These are phyloP conservation scores for Teratosphaeria viscida DNA, from an alignment of 2,329 filamentous ascomycete genomes.

Conservation along the genomic window DNA sequence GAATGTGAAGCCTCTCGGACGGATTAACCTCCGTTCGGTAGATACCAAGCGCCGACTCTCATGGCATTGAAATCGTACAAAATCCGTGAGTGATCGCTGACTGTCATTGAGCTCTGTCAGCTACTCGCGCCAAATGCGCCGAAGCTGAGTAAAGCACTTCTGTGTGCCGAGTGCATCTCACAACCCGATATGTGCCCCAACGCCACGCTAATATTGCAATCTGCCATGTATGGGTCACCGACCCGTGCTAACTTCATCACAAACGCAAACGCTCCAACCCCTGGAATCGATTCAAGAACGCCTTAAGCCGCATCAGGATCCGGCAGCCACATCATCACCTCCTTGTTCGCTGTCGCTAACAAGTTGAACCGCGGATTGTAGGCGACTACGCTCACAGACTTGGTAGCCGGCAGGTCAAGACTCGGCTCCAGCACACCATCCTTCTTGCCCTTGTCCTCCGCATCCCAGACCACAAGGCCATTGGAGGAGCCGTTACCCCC, in stretches of 20 bases:
- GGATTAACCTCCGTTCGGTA: no score
- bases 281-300: neutral
- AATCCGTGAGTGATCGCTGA: no score
- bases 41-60: no score
- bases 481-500: constrained; percentile 57
- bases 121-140: no score
- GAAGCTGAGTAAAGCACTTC: no score
- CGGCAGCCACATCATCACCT: constrained; percentile 44
- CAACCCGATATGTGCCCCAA: neutral
- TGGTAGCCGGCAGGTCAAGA: constrained; percentile 52
- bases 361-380: constrained; percentile 91
- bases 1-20: no score
- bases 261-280: neutral
- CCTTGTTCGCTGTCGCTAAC: constrained; percentile 79
- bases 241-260: neutral
- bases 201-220: neutral
- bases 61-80: no score
- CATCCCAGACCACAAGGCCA: constrained; percentile 81
- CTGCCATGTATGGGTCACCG: neutral
- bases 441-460: constrained; percentile 44
- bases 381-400: constrained; percentile 62
- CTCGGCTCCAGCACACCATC: constrained; percentile 51
- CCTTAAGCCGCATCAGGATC: constrained; percentile 27
- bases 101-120: no score
- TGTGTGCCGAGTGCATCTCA: no score